phyloP scores from a whole-genome alignment of 306 rosid genomes.

The Rosa chinensis region DNA sequence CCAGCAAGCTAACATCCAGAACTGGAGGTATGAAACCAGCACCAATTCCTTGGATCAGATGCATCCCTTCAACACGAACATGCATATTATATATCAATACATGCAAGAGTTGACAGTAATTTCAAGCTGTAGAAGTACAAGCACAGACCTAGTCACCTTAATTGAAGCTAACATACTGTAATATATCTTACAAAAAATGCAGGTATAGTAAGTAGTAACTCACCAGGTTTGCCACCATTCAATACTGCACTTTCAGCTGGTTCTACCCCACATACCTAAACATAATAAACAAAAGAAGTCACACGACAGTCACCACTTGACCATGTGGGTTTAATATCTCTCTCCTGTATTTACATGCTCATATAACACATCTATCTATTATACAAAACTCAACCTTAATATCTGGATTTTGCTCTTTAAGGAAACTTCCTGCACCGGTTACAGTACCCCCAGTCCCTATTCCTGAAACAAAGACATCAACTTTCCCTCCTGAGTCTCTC shows the following conservation, averaged over 20 bases:
- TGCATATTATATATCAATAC: neutral
- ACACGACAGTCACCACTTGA: neutral
- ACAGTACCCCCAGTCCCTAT: slow-evolving; percentile 84
- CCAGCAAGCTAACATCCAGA: slow-evolving; percentile 53
- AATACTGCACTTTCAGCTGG: slow-evolving; percentile 78
- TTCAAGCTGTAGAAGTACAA: neutral
- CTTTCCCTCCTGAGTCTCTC: slow-evolving; percentile 71
- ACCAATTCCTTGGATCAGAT: slow-evolving; percentile 80
- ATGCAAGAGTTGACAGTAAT: neutral
- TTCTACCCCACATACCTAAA: slow-evolving; percentile 74
- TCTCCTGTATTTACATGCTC: neutral
- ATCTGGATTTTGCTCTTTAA: slow-evolving; percentile 67
- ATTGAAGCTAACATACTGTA: no score
- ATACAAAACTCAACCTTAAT: slow-evolving; percentile 55
- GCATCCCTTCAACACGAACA: slow-evolving; percentile 48
- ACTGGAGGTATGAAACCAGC: slow-evolving; percentile 56
- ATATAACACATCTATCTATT: neutral
- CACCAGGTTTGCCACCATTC: slow-evolving; percentile 77
- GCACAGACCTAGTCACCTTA: no score
- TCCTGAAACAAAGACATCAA: slow-evolving; percentile 69
- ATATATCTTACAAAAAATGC: no score
- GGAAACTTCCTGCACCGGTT: slow-evolving; percentile 69
- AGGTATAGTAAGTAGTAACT: slow-evolving; percentile 5
- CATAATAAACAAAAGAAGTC: neutral
- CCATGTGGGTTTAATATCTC: neutral